Evolutionary conservation across 2,329 filamentous ascomycete species (phyloP).

Genomic region (Fusarium cicatricum): DNA sequence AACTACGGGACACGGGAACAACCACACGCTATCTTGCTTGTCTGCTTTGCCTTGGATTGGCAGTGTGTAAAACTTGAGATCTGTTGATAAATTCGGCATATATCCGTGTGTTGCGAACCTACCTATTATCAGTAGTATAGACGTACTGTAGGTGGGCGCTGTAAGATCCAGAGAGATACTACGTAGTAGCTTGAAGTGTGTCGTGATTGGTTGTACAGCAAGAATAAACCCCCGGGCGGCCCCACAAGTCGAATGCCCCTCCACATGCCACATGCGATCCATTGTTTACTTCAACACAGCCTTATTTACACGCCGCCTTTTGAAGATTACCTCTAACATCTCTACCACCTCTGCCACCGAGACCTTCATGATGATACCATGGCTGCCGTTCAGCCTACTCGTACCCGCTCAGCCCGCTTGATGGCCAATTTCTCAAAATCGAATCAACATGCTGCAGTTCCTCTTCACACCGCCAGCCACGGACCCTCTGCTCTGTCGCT

Average conservation of each 20-base stretch:
- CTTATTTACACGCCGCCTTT: slow-evolving; percentile 37
- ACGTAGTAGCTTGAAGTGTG: too few relatives aligned
- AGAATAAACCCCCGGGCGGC: slow-evolving; percentile 2
- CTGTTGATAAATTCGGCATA: too few relatives aligned
- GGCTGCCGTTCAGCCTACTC: slow-evolving; percentile 39
- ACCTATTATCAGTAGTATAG: too few relatives aligned
- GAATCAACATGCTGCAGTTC: slow-evolving; percentile 16
- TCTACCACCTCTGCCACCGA: neutral
- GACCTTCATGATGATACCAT: slow-evolving; percentile 32
- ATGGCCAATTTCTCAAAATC: slow-evolving; percentile 38
- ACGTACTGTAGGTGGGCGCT: too few relatives aligned
- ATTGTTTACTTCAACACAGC: slow-evolving; percentile 36
- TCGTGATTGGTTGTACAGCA: too few relatives aligned
- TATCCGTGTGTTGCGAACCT: too few relatives aligned
- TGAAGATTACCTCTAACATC: slow-evolving; percentile 13
- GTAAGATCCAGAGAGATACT: too few relatives aligned
- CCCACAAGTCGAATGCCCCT: slow-evolving; percentile 27
- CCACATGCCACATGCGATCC: slow-evolving; percentile 9
- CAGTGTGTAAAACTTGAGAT: too few relatives aligned
- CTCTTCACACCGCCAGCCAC: slow-evolving; percentile 14
- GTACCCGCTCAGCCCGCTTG: slow-evolving; percentile 40
- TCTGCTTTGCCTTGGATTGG: too few relatives aligned
- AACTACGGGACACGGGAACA: too few relatives aligned
- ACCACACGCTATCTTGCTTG: too few relatives aligned
- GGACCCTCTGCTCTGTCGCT: slow-evolving; percentile 43